Base-by-base conservation (phyloP, 208 protist genomes). In the Spongospora subterranea region DNA sequence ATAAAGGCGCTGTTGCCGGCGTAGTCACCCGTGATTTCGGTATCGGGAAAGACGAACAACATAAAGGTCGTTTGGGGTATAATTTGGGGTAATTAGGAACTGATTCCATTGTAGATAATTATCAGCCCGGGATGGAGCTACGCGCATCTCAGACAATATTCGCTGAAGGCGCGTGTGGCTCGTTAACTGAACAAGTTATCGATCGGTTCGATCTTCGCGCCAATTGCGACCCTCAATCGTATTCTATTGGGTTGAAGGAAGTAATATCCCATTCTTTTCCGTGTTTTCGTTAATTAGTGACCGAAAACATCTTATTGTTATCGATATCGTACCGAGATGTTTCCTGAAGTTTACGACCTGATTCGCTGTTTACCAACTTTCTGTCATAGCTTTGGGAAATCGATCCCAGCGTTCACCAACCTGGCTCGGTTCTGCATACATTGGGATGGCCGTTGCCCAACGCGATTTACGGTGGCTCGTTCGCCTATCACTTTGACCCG, bases 151-250 rank as follows among this genome's bases (percentile, higher is more conserved):
- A 98, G 91, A 99, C 98, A 11, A 92, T 99, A 53, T 98, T 99
- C 91, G 97, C 96, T 20, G 98, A 99, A 94, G 98, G 98, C 90
- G 98, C 97, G 93, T 96, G 97, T 90, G 98, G 98, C 66, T 97
- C 95, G 32, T 95, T 98, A 54, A 91, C 88, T 0, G 89, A 93
- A 53, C 77, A 88, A 46, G 40, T 92, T 24, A 77, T 93, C 43
- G 66, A 17, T 13, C 89, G 90, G 76, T 90, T 88, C 41, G 32
- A 76, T 1, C 91, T 93, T 29, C 82, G 88, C 38, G 29, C 45
- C 40, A 38, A 95, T 39, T 91, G 91, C 89, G 95, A 97, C 88
- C 94, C 93, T 89, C 98, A 99, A 94, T 98, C 96, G 1, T 99
- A 97, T 94, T 98, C 97, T 77, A 94, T 99, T 46, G 98, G 98